Base-by-base conservation (phyloP, 306 rosid species). In the Comarum palustre region DNA sequence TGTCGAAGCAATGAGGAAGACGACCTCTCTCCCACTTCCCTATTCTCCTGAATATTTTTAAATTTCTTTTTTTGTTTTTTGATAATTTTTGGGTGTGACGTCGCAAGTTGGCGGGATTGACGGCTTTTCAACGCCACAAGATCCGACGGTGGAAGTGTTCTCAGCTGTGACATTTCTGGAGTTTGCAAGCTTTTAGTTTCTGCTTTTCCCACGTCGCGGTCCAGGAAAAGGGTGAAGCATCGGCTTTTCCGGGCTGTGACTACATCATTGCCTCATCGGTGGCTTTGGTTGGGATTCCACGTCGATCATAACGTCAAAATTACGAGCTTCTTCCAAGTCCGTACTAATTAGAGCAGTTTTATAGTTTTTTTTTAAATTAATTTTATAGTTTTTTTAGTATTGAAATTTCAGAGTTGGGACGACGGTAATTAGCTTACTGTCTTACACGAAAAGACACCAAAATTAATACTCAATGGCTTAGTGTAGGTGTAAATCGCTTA, bases 11-110 rank as follows among this genome's bases (percentile, higher is more conserved):
- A 92, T 73, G 75, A 86, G 79, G 94, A 92, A 81, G 87, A 82
- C 77, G 97, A 92, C 96, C 84, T 82, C 83, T 74, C 97, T 81
- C 97, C 97, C 89, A 92, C 92, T 80, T 77, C 58, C 52, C 50
- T 43, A 13, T 12, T 45, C 50, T 43, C 81, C 16, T 31, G 24
- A 57, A 13, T 27, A 25, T 25, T 24, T 27, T 58, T 25, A 25
- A 27, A 4, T 4, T 57, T 24, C 0, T 25, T 50, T 68, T 51
- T 32, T 52, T n/a, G 48, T n/a, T 47, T 24, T 19, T 7, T 52
- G 31, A 34, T 41, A 42, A 27, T 50, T 55, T 65, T 64, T 36
- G 24, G 38, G 74, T 86, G 82, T 73, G 75, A 83, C 83, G 61
- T 54, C 55, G 42, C 60, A 31, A 76, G 81, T 82, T 79, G 91